phyloP scores from a whole-genome alignment of 75 land plant species.

The Ceratopteris richardii region DNA sequence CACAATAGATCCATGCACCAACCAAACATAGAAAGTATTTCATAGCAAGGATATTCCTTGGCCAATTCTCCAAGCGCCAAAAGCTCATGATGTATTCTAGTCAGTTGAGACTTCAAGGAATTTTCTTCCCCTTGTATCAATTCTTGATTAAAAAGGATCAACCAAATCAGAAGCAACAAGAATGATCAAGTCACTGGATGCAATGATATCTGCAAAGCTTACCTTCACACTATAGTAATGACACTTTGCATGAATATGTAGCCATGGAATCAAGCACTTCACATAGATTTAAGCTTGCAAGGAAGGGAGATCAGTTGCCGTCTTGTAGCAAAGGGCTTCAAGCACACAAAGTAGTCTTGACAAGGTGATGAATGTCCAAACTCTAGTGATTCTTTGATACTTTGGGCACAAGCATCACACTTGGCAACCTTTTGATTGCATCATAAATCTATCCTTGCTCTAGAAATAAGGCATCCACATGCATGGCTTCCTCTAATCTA shows the following conservation, averaged over 20 bases:
- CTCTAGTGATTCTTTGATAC: conserved; percentile 2
- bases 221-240: conserved; percentile 56
- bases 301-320: conserved; percentile 43
- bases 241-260: conserved; percentile 54
- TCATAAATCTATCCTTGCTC: conserved; percentile 28
- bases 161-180: too few relatives aligned
- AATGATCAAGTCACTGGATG: too few relatives aligned
- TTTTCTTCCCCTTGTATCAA: too few relatives aligned
- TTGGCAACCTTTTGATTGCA: conserved; percentile 33
- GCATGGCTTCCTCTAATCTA: background rate
- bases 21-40: too few relatives aligned
- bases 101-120: too few relatives aligned
- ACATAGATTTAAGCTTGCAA: conserved; percentile 62
- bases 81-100: too few relatives aligned
- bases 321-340: conserved; percentile 47
- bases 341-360: conserved; percentile 58
- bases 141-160: too few relatives aligned
- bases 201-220: background rate
- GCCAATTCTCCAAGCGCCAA: too few relatives aligned
- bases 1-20: too few relatives aligned
- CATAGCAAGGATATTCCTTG: too few relatives aligned
- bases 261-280: conserved; percentile 65
- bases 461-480: conserved; percentile 2
- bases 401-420: conserved; percentile 27
- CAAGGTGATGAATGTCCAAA: conserved; percentile 2